Conservation (phyloP, 73 alveolate genomes). For the Stentor roeselii region DNA sequence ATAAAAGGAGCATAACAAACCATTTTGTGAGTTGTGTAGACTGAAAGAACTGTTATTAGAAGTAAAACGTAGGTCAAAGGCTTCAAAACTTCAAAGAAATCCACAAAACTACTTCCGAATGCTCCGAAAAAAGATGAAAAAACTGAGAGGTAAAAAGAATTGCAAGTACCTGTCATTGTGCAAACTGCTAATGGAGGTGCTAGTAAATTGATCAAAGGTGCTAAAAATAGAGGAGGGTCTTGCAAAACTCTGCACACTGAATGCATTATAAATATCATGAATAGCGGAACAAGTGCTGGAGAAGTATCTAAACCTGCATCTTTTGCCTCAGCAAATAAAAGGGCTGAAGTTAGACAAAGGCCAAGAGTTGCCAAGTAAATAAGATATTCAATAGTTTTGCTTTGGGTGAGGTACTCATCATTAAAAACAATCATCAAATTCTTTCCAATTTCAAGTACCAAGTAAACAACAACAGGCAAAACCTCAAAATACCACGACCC, state of each 20-base stretch:
- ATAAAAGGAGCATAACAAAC: neutral
- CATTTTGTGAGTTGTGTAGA: neutral
- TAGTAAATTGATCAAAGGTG: neutral
- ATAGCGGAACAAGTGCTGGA: neutral
- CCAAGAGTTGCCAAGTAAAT: constrained; percentile 4
- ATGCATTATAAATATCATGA: neutral
- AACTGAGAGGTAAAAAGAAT: neutral
- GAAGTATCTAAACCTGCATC: neutral
- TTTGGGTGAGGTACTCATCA: neutral
- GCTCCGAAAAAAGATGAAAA: constrained; percentile 18
- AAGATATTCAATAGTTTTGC: neutral
- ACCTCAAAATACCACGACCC: neutral
- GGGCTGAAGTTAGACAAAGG: neutral
- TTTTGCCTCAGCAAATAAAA: neutral
- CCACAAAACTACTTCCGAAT: neutral
- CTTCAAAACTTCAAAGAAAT: neutral
- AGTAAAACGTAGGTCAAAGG: constrained; percentile 19
- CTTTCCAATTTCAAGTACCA: neutral
- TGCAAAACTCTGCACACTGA: constrained; percentile 4
- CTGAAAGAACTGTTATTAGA: neutral
- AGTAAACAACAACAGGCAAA: neutral
- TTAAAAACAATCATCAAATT: neutral
- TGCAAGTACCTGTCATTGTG: constrained; percentile 11
- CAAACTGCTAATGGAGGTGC: constrained; percentile 25
- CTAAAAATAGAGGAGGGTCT: neutral